Evolutionary conservation across 768 basidiomycete species (phyloP), one percentile per base, ranked within the genome.

Genomic region (Russula compacta): DNA sequence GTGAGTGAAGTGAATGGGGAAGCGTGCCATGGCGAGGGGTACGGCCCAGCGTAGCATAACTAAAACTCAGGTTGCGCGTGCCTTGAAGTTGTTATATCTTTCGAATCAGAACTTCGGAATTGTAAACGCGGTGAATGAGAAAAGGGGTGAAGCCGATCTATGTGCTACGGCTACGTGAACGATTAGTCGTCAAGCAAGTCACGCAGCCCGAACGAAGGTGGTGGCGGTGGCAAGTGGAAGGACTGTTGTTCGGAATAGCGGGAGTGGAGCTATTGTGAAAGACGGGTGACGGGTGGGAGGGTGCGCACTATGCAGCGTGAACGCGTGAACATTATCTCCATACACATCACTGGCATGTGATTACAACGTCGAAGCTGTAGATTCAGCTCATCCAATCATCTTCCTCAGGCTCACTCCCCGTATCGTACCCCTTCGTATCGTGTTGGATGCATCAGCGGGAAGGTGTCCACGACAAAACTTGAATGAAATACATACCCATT

Each of bases 401-500:
- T 9, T 40, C 39, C n/a, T 51, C 43, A 15, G 17, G 24, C 4
- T 56, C 51, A n/a, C 49, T 50, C n/a, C 50, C 47, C 9, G 42
- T 21, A n/a, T 38, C 33, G 8, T 47, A 21, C 21, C 21, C 43
- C 54, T 56, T 43, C 36, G 39, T 39, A 19, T 40, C 29, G 32
- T 7, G 36, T 29, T 4, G 19, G 21, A 40, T 24, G 10, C 21
- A 61, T 56, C 39, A 61, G 43, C 29, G 10, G 35, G 14, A 38
- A 51, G 9, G 1, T 6, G 19, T 17, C n/a, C 36, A 29, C 32
- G 10, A 42, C 5, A 17, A 15, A 40, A 42, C 9, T 21, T 19
- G 6, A 40, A 38, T 10, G 39, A 0, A 12, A 53, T 38, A 17
- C 61, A 53, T 11, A 62, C 61, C 50, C 56, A 62, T 42, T 62